Percentiles rank a stretch among this genome's conserved stretches.
Evolutionary conservation across 192 early-diverging fungal genomes (phyloP).

Genomic region (Coemansia sp.): DNA sequence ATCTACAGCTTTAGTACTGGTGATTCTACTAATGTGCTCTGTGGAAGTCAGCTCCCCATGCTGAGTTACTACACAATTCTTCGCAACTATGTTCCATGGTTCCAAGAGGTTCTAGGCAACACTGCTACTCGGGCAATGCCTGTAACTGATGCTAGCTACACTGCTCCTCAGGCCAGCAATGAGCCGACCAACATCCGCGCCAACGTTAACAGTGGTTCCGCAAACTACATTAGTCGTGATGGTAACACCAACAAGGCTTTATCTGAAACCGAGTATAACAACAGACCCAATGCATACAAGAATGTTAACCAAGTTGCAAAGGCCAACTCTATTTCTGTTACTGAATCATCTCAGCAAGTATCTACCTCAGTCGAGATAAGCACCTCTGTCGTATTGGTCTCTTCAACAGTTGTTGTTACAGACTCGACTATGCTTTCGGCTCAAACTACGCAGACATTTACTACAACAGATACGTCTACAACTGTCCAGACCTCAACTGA

Average conservation of each 20-base stretch:
- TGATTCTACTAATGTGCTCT: slow-evolving; percentile 12
- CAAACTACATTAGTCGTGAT: not conserved
- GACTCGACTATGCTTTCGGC: not conserved
- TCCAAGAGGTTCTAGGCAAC: not conserved
- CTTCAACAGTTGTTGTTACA: not conserved
- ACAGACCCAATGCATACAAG: not conserved
- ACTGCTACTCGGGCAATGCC: not conserved
- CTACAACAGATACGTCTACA: not conserved
- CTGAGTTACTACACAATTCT: slow-evolving; percentile 27
- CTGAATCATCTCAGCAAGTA: not conserved
- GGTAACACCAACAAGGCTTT: not conserved
- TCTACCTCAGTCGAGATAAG: not conserved
- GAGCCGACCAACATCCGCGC: no score
- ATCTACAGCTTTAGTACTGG: slow-evolving; percentile 24
- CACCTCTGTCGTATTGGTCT: not conserved
- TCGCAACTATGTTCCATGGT: slow-evolving; percentile 33
- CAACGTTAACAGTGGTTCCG: no score
- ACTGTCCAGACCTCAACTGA: slow-evolving; percentile 1
- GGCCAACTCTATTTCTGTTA: not conserved
- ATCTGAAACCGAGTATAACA: no score
- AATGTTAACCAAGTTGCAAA: not conserved
- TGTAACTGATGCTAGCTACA: not conserved
- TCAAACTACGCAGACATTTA: not conserved
- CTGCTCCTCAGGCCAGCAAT: not conserved
- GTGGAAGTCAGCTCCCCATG: slow-evolving; percentile 4